These are phyloP conservation scores for Zopfochytrium polystomum DNA, from an alignment of 371 early-diverging fungal species.

Conservation along the genomic window DNA sequence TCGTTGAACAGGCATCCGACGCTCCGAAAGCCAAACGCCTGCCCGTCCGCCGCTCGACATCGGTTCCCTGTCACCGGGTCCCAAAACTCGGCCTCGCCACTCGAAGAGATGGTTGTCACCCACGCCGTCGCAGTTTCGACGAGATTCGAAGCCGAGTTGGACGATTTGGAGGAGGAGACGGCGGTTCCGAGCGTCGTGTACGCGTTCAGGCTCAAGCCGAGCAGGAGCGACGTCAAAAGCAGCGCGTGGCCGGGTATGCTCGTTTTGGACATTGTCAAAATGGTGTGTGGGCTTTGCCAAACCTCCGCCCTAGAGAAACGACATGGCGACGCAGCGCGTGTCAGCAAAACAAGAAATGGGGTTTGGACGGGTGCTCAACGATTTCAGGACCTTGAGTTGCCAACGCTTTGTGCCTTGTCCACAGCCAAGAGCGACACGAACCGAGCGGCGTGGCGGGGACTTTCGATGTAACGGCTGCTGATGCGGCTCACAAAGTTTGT, in stretches of 20 bases:
- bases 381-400: slow-evolving; percentile 22
- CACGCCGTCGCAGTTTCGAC: slow-evolving; percentile 23
- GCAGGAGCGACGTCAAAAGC: slow-evolving; percentile 34
- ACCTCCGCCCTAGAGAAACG: slow-evolving; percentile 25
- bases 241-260: slow-evolving; percentile 30
- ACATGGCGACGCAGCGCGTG: not conserved
- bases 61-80: slow-evolving; percentile 30
- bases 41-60: slow-evolving; percentile 14
- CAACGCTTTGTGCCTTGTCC: slow-evolving; percentile 21
- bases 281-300: slow-evolving; percentile 34
- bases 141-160: not conserved
- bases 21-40: slow-evolving; percentile 23
- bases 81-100: slow-evolving; percentile 29
- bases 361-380: not conserved
- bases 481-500: slow-evolving; percentile 31
- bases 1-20: slow-evolving; percentile 41
- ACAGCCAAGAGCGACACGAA: slow-evolving; percentile 35
- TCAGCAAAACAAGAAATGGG: not conserved
- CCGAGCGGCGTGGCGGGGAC: slow-evolving; percentile 36
- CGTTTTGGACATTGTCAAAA: slow-evolving; percentile 22
- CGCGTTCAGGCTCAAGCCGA: slow-evolving; percentile 33
- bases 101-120: slow-evolving; percentile 30
- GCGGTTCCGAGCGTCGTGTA: slow-evolving; percentile 30
- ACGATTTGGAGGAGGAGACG: not conserved
- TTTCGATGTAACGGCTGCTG: slow-evolving; percentile 27